phyloP scores from a whole-genome alignment of 2,329 filamentous ascomycete genomes.

The Beauveria sp. region DNA sequence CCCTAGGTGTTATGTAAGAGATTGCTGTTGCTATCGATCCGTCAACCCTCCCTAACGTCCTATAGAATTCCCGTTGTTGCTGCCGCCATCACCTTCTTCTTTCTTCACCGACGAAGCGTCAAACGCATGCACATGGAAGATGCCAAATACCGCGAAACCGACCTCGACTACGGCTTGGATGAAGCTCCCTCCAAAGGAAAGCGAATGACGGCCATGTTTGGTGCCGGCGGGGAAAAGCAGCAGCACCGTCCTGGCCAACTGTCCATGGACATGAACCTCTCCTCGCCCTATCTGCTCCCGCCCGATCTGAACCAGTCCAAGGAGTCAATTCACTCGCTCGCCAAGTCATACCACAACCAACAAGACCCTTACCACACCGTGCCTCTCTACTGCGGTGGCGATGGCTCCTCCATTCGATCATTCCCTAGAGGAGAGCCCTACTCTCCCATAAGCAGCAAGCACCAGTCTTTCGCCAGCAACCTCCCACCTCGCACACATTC shows the following conservation, averaged over 20 bases:
- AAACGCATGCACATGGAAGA: conserved; percentile 70
- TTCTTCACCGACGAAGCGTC: conserved; percentile 71
- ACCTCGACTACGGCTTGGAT: conserved; percentile 83
- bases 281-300: conserved; percentile 89
- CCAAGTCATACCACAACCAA: conserved; percentile 62
- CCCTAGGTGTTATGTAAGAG: conserved; percentile 63
- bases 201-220: conserved; percentile 26
- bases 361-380: conserved; percentile 79
- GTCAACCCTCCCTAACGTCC: conserved; percentile 14
- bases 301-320: conserved; percentile 69
- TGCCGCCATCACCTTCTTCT: conserved; percentile 60
- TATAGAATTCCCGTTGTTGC: conserved; percentile 66
- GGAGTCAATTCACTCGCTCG: conserved; percentile 81
- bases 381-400: conserved; percentile 47
- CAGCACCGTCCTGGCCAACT: conserved; percentile 43
- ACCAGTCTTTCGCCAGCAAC: conserved; percentile 22
- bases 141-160: conserved; percentile 76
- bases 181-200: conserved; percentile 32
- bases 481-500: conserved; percentile 33
- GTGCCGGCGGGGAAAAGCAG: conserved; percentile 51
- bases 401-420: conserved; percentile 49
- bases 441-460: conserved; percentile 36
- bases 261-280: conserved; percentile 67
- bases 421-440: conserved; percentile 32
- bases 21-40: background rate